phyloP scores from a whole-genome alignment of 345 rosid genomes.

The Ailanthus altissimus region DNA sequence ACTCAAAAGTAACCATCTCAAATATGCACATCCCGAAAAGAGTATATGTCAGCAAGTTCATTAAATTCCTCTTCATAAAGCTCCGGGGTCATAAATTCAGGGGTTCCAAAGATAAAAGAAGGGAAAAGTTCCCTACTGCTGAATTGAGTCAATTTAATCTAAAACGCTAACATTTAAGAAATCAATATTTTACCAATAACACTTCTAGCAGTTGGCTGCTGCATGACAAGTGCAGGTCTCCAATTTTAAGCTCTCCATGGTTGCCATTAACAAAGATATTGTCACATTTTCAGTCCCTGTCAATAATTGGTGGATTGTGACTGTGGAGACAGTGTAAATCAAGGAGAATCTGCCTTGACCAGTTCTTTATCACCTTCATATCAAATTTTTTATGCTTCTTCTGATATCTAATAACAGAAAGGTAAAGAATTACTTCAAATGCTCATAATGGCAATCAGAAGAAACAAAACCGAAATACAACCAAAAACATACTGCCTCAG shows the following conservation, averaged over 20 bases:
- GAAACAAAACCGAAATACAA: neutral
- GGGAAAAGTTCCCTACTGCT: neutral
- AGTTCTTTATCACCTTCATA: slow-evolving; percentile 55
- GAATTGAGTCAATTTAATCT: neutral
- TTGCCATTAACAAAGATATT: slow-evolving; percentile 67
- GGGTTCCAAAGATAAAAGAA: slow-evolving; percentile 46
- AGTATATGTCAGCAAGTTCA: slow-evolving; percentile 66
- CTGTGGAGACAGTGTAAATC: slow-evolving; percentile 60
- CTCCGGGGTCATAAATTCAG: slow-evolving; percentile 81
- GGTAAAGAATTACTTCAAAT: slow-evolving; percentile 17
- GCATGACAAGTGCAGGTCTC: slow-evolving; percentile 74
- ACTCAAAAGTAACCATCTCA: slow-evolving; percentile 73
- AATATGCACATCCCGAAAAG: slow-evolving; percentile 77
- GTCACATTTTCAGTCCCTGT: slow-evolving; percentile 72
- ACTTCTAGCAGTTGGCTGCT: slow-evolving; percentile 63
- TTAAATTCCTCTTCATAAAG: slow-evolving; percentile 77
- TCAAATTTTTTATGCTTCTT: slow-evolving; percentile 63
- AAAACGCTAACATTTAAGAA: neutral
- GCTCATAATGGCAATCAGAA: neutral
- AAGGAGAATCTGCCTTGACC: slow-evolving; percentile 64
- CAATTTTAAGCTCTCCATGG: slow-evolving; percentile 68
- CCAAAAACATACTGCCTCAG: slow-evolving; percentile 58
- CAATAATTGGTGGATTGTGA: slow-evolving; percentile 57
- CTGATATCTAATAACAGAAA: slow-evolving; percentile 41
- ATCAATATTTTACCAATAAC: slow-evolving; percentile 46